A percentile compares a stretch with the other conserved stretches of the same genome.
These are phyloP conservation scores for Aspergillus pseudoglaucus DNA, from an alignment of 2,329 filamentous ascomycete species.

Conservation along the genomic window DNA sequence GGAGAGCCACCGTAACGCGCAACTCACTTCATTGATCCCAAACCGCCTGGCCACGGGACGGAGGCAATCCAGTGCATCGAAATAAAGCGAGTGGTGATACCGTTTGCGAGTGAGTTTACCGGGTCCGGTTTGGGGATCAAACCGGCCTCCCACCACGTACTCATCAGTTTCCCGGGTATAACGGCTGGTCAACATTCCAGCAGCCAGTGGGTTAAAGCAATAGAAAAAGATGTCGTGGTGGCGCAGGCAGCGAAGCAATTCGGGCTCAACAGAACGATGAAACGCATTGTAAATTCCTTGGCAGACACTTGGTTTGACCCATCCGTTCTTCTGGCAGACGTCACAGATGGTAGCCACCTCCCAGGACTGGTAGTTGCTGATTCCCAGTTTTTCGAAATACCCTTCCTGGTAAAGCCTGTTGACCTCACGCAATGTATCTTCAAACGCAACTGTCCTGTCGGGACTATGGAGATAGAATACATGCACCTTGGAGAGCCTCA, in stretches of 20 bases:
- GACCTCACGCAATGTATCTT: conserved; percentile 18
- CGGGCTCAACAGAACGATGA: background rate
- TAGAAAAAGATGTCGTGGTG: background rate
- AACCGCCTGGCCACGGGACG: background rate
- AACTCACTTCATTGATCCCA: too few relatives aligned
- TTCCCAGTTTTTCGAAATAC: conserved; percentile 25
- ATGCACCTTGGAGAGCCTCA: background rate
- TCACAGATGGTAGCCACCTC: conserved; percentile 25
- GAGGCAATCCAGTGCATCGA: background rate
- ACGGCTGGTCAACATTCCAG: background rate
- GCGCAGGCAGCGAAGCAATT: background rate
- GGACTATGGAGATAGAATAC: conserved; percentile 1
- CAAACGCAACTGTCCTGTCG: conserved; percentile 2
- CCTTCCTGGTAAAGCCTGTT: conserved; percentile 29
- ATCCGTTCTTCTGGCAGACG: conserved; percentile 20
- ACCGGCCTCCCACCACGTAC: background rate
- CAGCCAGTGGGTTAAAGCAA: background rate
- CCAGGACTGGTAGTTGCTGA: conserved; percentile 26
- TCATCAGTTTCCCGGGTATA: background rate
- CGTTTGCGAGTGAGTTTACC: background rate
- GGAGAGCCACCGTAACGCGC: too few relatives aligned
- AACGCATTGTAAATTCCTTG: conserved; percentile 27
- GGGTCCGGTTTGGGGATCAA: background rate
- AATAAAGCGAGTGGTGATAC: background rate
- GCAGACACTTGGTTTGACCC: conserved; percentile 27